Base-by-base conservation (phyloP, 495 filamentous ascomycete genomes). In the Rhizodiscina lignyota region DNA sequence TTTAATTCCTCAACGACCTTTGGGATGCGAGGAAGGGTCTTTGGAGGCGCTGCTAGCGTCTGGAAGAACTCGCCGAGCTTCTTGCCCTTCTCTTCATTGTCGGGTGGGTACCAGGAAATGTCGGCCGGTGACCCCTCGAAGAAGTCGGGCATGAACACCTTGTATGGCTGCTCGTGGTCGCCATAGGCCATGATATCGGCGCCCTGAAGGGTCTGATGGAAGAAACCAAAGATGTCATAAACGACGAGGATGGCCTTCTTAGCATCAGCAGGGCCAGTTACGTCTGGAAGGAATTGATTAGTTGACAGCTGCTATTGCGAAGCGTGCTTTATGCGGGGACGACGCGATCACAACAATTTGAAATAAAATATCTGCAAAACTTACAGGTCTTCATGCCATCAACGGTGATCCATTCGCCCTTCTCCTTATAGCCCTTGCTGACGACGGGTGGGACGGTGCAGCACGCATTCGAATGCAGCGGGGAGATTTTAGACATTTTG, bases 11-110 rank as follows among this genome's bases (percentile, higher is more conserved):
- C 56, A 36, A 86, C 55, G 40, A 77, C 59, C 3, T 53, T 61
- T 0, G 76, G 73, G 37, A 91, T 63, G 47, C 70, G 72, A 37
- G 54, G 59, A 11, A 75, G 68, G 10, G 69, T 75, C 22, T 64
- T 66, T 2, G 61, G 60, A 0, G 79, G 72, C 0, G 71, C 67
- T 10, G 71, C 79, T 41, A 68, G 59, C 42, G 66, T 78, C 34
- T 61, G 50, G 63, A 93, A 83, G 70, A 87, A 94, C 18, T 60
- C 63, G 35, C 68, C 69, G 4, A 94, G 60, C 37, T 67, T 70
- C 60, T 78, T 53, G 54, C 74, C 64, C 62, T 92, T 83, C 50
- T 92, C 82, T 16, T 76, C 60, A 32, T 62, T 94, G 55, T 80
- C 64, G 16, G 86, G 80, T 0, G 86, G 86, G 62, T 77, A 82